A percentile compares a stretch with the other conserved stretches of the same genome.
Evolutionary conservation across 345 rosid species (phyloP).

Genomic region (Ceriops zippeliana): DNA sequence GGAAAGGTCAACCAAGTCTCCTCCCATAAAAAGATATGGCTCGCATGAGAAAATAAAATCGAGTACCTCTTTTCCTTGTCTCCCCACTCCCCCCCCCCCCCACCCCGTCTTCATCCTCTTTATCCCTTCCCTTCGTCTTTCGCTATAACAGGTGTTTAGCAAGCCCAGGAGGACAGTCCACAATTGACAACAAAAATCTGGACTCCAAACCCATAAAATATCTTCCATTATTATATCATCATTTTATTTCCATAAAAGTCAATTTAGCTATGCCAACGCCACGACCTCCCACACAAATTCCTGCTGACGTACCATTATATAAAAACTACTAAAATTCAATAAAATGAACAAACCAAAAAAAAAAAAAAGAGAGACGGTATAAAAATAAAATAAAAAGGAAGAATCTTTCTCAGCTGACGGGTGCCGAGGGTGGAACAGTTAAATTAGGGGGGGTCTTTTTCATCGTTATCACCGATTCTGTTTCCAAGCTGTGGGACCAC

Average conservation of each 20-base stretch:
- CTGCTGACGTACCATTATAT: background rate
- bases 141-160: background rate
- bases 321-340: too few species aligned
- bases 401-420: constrained; percentile 10
- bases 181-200: background rate
- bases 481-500: constrained; percentile 37
- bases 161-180: background rate
- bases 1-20: constrained; percentile 10
- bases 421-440: constrained; percentile 1
- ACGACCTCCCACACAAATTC: too few species aligned
- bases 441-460: constrained; percentile 7
- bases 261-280: too few species aligned
- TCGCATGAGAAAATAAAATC: background rate
- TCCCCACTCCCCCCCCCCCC: background rate
- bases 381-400: background rate
- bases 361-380: background rate
- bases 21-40: background rate
- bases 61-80: background rate
- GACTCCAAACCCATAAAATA: background rate
- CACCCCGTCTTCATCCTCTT: constrained; percentile 6
- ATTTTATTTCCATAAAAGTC: too few species aligned
- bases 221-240: background rate
- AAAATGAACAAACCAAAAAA: background rate
- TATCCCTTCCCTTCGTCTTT: background rate
- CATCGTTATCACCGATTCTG: constrained; percentile 19